phyloP scores from a whole-genome alignment of 2,329 filamentous ascomycete species.

The Penicillium sp. region DNA sequence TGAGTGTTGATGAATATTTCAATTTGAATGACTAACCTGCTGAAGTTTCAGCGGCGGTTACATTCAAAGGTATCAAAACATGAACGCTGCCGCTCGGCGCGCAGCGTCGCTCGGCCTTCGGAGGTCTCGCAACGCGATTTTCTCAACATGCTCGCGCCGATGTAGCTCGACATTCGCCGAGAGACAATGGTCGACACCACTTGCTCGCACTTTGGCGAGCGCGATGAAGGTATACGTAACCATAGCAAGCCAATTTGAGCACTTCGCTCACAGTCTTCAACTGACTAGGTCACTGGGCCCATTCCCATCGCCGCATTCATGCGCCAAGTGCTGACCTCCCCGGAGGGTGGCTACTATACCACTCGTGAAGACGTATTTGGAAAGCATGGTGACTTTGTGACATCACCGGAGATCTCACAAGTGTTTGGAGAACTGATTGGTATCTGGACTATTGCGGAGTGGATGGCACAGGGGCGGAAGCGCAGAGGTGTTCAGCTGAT shows the following conservation, averaged over 20 bases:
- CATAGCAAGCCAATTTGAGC: background rate
- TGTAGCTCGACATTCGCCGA: conserved; percentile 37
- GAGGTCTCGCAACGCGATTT: conserved; percentile 20
- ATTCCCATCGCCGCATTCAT: conserved; percentile 92
- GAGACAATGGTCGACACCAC: conserved; percentile 84
- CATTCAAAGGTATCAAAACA: conserved; percentile 12
- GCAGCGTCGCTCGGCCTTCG: conserved; percentile 30
- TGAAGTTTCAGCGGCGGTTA: background rate
- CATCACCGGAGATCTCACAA: conserved; percentile 95
- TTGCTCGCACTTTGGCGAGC: conserved; percentile 83
- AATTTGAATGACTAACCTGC: no score
- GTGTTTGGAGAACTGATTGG: conserved; percentile 93
- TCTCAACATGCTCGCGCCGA: conserved; percentile 27
- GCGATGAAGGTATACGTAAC: conserved; percentile 71
- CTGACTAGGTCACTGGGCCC: conserved; percentile 75
- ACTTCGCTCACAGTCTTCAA: conserved; percentile 4
- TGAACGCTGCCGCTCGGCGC: conserved; percentile 35
- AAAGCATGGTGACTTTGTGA: conserved; percentile 91
- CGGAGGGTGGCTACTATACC: conserved; percentile 92
- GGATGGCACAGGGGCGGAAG: conserved; percentile 84
- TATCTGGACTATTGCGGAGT: conserved; percentile 94
- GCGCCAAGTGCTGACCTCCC: conserved; percentile 95
- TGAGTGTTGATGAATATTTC: no score
- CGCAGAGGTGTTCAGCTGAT: conserved; percentile 79
- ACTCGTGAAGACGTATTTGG: conserved; percentile 78